phyloP scores from a whole-genome alignment of 1,139 yeast species.

The Pichia sp. region DNA sequence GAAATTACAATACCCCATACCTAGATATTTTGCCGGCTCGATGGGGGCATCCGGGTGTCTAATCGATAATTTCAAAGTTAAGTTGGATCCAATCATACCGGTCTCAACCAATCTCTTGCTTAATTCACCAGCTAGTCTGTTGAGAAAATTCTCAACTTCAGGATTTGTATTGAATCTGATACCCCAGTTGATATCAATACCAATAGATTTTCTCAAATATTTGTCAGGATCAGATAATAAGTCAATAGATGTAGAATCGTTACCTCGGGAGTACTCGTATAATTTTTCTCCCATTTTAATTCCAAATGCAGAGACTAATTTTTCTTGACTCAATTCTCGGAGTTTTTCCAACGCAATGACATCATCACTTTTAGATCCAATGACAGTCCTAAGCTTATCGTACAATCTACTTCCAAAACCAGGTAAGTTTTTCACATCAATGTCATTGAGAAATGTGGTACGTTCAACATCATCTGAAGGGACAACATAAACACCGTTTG shows the following conservation, averaged over 20 bases:
- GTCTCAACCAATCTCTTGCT: slow-evolving; percentile 48
- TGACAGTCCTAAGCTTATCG: slow-evolving; percentile 38
- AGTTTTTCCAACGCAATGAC: slow-evolving; percentile 38
- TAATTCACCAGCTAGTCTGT: slow-evolving; percentile 59
- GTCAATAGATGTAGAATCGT: slow-evolving; percentile 59
- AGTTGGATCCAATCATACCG: slow-evolving; percentile 50
- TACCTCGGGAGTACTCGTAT: slow-evolving; percentile 59
- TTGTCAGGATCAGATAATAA: slow-evolving; percentile 45
- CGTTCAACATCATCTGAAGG: slow-evolving; percentile 30
- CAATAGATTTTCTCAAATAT: slow-evolving; percentile 66
- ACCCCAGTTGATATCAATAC: slow-evolving; percentile 92
- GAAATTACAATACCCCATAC: slow-evolving; percentile 79
- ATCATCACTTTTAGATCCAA: slow-evolving; percentile 20
- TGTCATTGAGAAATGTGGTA: slow-evolving; percentile 37
- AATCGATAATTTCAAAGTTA: slow-evolving; percentile 65
- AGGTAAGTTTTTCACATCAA: slow-evolving; percentile 66
- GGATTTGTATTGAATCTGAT: slow-evolving; percentile 62
- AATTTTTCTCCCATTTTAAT: slow-evolving; percentile 67
- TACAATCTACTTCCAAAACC: slow-evolving; percentile 72
- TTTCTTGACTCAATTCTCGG: slow-evolving; percentile 34
- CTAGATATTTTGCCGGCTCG: slow-evolving; percentile 75
- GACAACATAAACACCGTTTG: slow-evolving; percentile 54
- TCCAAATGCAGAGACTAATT: slow-evolving; percentile 55
- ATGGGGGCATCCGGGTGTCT: slow-evolving; percentile 67
- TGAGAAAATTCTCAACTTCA: slow-evolving; percentile 65